Conservation (phyloP, 768 basidiomycete genomes). For the Podaxis sp. region DNA sequence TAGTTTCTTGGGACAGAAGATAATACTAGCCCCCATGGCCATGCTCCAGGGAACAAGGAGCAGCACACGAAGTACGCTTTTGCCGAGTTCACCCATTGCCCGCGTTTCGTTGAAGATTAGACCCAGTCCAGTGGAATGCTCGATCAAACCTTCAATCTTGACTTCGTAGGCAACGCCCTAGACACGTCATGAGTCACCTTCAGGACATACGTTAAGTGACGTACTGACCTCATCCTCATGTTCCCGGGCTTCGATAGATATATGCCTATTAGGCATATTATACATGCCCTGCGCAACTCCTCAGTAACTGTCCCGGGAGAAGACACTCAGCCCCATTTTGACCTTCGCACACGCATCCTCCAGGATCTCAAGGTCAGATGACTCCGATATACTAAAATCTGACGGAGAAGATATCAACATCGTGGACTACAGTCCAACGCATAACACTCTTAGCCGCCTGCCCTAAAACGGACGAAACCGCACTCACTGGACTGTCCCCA, state of each 20-base stretch:
- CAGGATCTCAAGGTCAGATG: not conserved
- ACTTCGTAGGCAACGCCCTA: not conserved
- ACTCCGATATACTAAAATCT: not conserved
- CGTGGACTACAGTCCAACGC: not conserved
- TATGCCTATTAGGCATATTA: too few species aligned
- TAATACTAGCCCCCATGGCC: slow-evolving; percentile 41
- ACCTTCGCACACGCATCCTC: not conserved
- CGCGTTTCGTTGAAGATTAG: not conserved
- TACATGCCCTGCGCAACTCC: too few species aligned
- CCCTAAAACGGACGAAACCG: too few species aligned
- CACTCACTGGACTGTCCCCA: too few species aligned
- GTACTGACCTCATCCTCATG: not conserved
- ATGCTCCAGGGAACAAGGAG: slow-evolving; percentile 48
- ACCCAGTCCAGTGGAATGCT: not conserved
- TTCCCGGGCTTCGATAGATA: slow-evolving; percentile 5
- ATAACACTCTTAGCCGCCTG: not conserved
- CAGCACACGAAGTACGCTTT: slow-evolving; percentile 21
- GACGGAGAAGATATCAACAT: slow-evolving; percentile 1
- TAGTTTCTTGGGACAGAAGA: slow-evolving; percentile 37
- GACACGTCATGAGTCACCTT: not conserved
- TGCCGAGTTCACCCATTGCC: not conserved
- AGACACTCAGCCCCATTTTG: too few species aligned
- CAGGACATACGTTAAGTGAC: not conserved
- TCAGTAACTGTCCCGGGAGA: too few species aligned
- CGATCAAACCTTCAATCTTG: not conserved